A percentile compares a stretch with the other conserved stretches of the same genome.
These are phyloP conservation scores for Nannizzia gypsea DNA, from an alignment of 2,329 filamentous ascomycete species.

Conservation along the genomic window DNA sequence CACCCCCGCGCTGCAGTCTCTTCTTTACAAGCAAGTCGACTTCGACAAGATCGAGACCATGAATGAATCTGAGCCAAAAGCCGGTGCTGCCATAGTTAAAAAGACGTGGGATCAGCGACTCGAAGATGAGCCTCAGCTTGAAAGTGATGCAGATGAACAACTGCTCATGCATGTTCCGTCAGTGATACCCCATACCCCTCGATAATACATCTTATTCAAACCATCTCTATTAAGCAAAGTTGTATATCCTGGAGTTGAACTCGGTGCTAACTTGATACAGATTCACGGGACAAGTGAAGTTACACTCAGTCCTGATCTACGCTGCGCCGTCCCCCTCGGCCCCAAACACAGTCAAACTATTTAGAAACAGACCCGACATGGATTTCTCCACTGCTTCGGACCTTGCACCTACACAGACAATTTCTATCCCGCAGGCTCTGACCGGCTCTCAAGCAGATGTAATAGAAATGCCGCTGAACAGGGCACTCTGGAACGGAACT, in stretches of 20 bases:
- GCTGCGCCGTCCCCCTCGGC: conserved; percentile 59
- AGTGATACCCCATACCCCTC: conserved; percentile 25
- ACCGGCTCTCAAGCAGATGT: conserved; percentile 45
- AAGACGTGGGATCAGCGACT: conserved; percentile 87
- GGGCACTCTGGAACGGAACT: conserved; percentile 81
- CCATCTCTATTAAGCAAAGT: not conserved
- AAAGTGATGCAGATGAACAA: conserved; percentile 83
- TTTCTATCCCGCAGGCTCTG: conserved; percentile 64
- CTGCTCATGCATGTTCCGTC: conserved; percentile 85
- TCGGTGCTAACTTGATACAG: conserved; percentile 33
- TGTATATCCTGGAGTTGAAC: too few species aligned
- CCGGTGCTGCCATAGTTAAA: conserved; percentile 64
- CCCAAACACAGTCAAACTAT: conserved; percentile 74
- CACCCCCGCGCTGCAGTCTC: conserved; percentile 78
- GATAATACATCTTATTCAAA: not conserved
- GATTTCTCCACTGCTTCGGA: conserved; percentile 71
- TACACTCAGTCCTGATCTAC: conserved; percentile 79
- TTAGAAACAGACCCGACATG: conserved; percentile 73
- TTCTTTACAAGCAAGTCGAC: conserved; percentile 83
- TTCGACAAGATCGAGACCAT: conserved; percentile 75
- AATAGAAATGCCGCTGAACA: conserved; percentile 76
- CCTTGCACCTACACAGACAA: conserved; percentile 56
- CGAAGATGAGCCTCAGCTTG: conserved; percentile 58
- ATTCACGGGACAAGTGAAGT: conserved; percentile 86
- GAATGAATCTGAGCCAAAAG: conserved; percentile 61